phyloP scores from a whole-genome alignment of 1,284 basidiomycete species.

The Tranzscheliella williamsii region DNA sequence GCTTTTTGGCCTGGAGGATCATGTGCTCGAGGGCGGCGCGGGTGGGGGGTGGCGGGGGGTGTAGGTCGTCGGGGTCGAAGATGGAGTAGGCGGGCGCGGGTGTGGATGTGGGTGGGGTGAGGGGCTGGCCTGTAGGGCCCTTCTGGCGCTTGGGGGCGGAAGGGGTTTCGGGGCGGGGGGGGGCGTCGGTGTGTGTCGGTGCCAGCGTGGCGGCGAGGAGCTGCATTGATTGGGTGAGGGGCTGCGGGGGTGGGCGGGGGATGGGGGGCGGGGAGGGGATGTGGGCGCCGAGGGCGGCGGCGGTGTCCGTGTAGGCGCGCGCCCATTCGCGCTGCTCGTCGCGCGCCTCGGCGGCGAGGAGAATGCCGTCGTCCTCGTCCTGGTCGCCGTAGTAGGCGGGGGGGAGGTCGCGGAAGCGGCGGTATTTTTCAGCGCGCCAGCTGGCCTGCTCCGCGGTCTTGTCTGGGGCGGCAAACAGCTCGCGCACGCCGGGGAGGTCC shows the following conservation, averaged over 20 bases:
- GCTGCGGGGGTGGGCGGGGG: neutral
- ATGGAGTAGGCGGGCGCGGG: constrained; percentile 20
- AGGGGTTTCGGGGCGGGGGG: neutral
- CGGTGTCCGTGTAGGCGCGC: constrained; percentile 61
- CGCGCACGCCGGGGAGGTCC: constrained; percentile 91
- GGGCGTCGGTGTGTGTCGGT: neutral
- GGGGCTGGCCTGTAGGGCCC: neutral
- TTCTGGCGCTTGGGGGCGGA: neutral
- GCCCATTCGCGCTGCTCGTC: constrained; percentile 67
- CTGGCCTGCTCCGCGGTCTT: constrained; percentile 83
- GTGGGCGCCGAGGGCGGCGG: neutral
- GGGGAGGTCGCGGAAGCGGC: constrained; percentile 84
- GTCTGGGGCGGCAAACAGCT: constrained; percentile 75
- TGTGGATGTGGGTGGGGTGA: no score
- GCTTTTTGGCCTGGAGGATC: constrained; percentile 22
- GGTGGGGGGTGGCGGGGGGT: constrained; percentile 6
- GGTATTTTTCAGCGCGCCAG: constrained; percentile 73
- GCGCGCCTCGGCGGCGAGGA: constrained; percentile 64
- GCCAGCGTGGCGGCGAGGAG: neutral
- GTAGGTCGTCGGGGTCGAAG: constrained; percentile 17
- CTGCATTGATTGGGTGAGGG: no score
- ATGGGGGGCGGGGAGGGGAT: neutral
- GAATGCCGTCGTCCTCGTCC: constrained; percentile 75
- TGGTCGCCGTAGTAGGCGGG: constrained; percentile 88
- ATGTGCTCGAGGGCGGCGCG: constrained; percentile 18